These are phyloP conservation scores for Lachnellula hyalina DNA, from an alignment of 2,329 filamentous ascomycete species.

Conservation along the genomic window DNA sequence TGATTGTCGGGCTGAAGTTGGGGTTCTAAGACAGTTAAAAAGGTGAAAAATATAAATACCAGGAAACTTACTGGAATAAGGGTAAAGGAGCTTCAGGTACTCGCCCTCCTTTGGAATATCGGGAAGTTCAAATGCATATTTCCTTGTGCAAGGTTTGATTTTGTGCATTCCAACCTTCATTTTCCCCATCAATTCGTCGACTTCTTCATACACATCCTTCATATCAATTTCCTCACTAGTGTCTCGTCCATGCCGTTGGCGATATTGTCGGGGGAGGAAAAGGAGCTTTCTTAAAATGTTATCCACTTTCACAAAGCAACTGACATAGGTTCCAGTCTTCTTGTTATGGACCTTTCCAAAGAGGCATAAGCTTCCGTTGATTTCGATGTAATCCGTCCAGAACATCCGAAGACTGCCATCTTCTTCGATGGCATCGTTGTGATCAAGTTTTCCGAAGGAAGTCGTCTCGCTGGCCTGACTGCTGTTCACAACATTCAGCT, in stretches of 20 bases:
- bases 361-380: conserved; percentile 85
- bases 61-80: conserved; percentile 65
- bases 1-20: conserved; percentile 59
- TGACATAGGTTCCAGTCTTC: conserved; percentile 70
- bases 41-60: background rate
- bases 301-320: conserved; percentile 93
- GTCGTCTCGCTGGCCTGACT: conserved; percentile 60
- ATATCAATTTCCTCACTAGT: conserved; percentile 78
- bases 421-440: conserved; percentile 82
- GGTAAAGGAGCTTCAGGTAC: conserved; percentile 94
- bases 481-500: conserved; percentile 77
- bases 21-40: conserved; percentile 45
- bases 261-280: conserved; percentile 75
- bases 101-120: conserved; percentile 82
- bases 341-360: conserved; percentile 97
- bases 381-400: conserved; percentile 93
- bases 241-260: conserved; percentile 57
- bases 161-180: conserved; percentile 86
- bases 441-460: conserved; percentile 72
- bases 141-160: conserved; percentile 82
- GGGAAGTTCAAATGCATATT: conserved; percentile 91
- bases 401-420: conserved; percentile 92
- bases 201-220: conserved; percentile 84
- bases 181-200: conserved; percentile 81
- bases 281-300: conserved; percentile 90